A percentile compares a stretch with the other conserved stretches of the same genome.
These are phyloP conservation scores for Trichoderma orchidacearum DNA, from an alignment of 495 filamentous ascomycete species.

Conservation along the genomic window DNA sequence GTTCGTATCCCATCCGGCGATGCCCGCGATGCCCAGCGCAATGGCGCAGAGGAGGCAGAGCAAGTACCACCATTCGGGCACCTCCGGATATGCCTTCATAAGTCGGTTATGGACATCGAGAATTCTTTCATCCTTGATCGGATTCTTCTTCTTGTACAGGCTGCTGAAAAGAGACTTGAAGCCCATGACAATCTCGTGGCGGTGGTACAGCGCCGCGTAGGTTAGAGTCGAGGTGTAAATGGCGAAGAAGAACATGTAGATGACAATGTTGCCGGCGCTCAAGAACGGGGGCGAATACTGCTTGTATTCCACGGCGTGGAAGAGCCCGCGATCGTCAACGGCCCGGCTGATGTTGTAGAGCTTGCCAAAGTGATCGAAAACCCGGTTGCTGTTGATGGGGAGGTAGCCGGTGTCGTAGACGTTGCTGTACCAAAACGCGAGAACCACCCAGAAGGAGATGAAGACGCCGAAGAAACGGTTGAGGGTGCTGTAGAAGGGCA, in stretches of 20 bases:
- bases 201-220: slow-evolving; percentile 21
- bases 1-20: slow-evolving; percentile 20
- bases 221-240: slow-evolving; percentile 21
- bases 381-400: slow-evolving; percentile 21
- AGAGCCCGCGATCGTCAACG: slow-evolving; percentile 16
- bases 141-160: slow-evolving; percentile 11
- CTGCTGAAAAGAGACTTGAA: slow-evolving; percentile 16
- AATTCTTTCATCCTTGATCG: slow-evolving; percentile 8
- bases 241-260: slow-evolving; percentile 24
- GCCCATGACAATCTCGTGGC: slow-evolving; percentile 19
- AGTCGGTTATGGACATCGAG: slow-evolving; percentile 23
- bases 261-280: slow-evolving; percentile 13
- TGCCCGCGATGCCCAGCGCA: slow-evolving; percentile 16
- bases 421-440: slow-evolving; percentile 22
- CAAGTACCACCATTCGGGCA: slow-evolving; percentile 24
- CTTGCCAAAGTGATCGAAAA: slow-evolving; percentile 18
- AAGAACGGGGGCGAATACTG: slow-evolving; percentile 23
- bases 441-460: slow-evolving; percentile 11
- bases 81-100: slow-evolving; percentile 21
- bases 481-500: slow-evolving; percentile 22
- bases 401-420: slow-evolving; percentile 18
- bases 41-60: slow-evolving; percentile 15
- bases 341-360: slow-evolving; percentile 18
- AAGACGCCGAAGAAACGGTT: slow-evolving; percentile 21
- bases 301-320: slow-evolving; percentile 19